A percentile compares a stretch with the other conserved stretches of the same genome.
Conservation (phyloP, 768 basidiomycete species). For the Psilocybe cyanescens region DNA sequence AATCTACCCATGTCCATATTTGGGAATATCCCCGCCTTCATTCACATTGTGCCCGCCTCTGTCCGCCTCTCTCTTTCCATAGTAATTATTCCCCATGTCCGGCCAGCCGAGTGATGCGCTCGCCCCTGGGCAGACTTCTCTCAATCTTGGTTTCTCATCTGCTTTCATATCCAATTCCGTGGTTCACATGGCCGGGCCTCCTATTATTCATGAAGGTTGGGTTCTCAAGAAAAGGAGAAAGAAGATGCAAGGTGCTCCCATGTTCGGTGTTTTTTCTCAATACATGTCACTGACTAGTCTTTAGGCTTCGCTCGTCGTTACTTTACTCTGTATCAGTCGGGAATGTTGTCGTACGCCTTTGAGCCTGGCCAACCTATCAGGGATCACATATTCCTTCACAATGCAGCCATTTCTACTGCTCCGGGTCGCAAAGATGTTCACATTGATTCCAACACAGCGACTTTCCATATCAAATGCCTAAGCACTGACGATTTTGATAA, state of each 20-base stretch:
- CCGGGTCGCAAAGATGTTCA: conserved; percentile 81
- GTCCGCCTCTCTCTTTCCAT: conserved; percentile 8
- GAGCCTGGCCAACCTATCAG: conserved; percentile 72
- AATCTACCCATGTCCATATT: conserved; percentile 15
- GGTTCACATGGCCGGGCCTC: conserved; percentile 17
- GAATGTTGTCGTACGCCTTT: conserved; percentile 75
- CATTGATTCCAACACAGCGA: conserved; percentile 74
- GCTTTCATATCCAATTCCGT: conserved; percentile 10
- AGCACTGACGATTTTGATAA: conserved; percentile 66
- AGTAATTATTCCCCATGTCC: conserved; percentile 2
- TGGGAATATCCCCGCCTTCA: conserved; percentile 16
- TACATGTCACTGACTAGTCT: not conserved
- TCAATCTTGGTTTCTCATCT: conserved; percentile 13
- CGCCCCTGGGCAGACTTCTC: conserved; percentile 11
- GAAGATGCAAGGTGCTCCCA: conserved; percentile 77
- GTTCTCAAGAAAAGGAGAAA: conserved; percentile 85
- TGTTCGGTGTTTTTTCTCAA: not conserved
- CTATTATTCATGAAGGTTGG: conserved; percentile 68
- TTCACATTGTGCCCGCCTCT: conserved; percentile 1
- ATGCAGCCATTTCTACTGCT: conserved; percentile 79
- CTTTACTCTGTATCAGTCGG: conserved; percentile 70
- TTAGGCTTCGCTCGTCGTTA: conserved; percentile 86
- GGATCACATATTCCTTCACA: conserved; percentile 67
- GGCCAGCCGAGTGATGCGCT: conserved; percentile 4
- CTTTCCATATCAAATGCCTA: conserved; percentile 85